phyloP scores from a whole-genome alignment of 2,329 filamentous ascomycete genomes.

The Elsinoe necatrix region DNA sequence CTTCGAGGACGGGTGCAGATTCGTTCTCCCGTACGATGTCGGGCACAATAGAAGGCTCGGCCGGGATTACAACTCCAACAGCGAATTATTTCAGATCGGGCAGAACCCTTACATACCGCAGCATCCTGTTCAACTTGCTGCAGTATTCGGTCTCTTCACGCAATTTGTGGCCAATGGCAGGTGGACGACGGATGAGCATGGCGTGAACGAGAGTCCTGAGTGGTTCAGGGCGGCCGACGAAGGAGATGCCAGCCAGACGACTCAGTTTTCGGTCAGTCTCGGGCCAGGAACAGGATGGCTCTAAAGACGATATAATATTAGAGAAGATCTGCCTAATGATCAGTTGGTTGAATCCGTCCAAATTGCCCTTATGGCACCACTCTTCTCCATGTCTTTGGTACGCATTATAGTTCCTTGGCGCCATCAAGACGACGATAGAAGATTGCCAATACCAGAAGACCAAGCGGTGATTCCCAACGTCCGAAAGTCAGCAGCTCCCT shows the following conservation, averaged over 20 bases:
- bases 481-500: too few species aligned
- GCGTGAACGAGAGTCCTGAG: not conserved
- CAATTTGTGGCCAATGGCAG: not conserved
- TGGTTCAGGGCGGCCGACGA: not conserved
- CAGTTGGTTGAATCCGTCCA: too few species aligned
- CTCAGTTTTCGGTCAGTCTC: not conserved
- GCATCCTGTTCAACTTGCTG: not conserved
- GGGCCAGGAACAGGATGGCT: not conserved
- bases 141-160: not conserved
- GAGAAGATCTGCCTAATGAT: too few species aligned
- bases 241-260: too few species aligned
- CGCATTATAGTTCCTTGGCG: too few species aligned
- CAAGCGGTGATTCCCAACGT: too few species aligned
- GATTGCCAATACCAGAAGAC: too few species aligned
- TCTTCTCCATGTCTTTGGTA: too few species aligned
- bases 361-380: too few species aligned
- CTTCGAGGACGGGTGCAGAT: slow-evolving; percentile 29
- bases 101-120: not conserved
- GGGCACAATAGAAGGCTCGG: slow-evolving; percentile 13
- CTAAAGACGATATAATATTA: too few species aligned
- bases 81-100: not conserved
- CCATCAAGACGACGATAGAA: too few species aligned
- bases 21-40: slow-evolving; percentile 27
- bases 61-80: not conserved
- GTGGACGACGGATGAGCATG: not conserved